phyloP scores from a whole-genome alignment of 2,329 filamentous ascomycete genomes.

The Aureobasidium sp. region DNA sequence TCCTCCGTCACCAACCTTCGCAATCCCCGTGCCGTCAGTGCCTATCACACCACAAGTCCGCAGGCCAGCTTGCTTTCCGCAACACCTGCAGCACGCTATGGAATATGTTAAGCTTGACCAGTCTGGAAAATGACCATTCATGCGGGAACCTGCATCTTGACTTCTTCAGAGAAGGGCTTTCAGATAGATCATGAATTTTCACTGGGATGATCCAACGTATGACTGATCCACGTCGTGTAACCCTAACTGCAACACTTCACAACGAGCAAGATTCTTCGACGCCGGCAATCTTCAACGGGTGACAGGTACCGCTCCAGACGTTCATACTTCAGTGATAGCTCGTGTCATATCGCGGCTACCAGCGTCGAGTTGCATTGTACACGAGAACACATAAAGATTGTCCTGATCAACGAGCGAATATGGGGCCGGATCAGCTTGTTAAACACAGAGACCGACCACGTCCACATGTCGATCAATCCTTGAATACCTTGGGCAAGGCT shows the following conservation, averaged over 20 bases:
- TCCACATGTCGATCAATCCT: background rate
- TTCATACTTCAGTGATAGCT: background rate
- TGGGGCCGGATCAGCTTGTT: background rate
- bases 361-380: background rate
- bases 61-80: background rate
- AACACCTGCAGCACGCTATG: conserved; percentile 3
- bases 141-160: background rate
- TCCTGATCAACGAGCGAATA: background rate
- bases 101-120: background rate
- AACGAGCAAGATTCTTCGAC: background rate
- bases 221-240: background rate
- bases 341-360: background rate
- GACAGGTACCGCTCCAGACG: background rate
- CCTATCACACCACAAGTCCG: background rate
- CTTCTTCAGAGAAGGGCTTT: background rate
- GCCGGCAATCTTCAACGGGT: background rate
- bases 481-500: background rate
- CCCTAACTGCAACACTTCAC: background rate
- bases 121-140: background rate
- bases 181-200: background rate
- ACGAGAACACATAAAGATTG: background rate
- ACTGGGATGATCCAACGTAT: background rate
- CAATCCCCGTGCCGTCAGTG: background rate
- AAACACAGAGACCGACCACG: background rate
- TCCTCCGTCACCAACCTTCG: background rate